Conservation (phyloP, 1,139 yeast species). For the Suhomyces panamericanus region DNA sequence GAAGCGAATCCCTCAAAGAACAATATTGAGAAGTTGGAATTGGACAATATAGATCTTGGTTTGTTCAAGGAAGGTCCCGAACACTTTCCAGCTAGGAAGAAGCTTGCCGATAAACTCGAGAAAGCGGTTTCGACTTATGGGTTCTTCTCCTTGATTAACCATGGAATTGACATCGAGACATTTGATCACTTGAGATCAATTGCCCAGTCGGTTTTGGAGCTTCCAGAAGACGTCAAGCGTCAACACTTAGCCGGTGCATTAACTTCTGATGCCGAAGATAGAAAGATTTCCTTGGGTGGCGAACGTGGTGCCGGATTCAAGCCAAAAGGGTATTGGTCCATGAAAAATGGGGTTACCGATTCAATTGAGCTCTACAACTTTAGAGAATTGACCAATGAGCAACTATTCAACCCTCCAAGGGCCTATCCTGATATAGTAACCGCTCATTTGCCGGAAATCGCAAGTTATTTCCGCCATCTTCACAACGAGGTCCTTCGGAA, state of each 20-base stretch:
- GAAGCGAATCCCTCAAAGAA: constrained; percentile 29
- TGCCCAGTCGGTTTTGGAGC: constrained; percentile 38
- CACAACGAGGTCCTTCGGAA: constrained; percentile 28
- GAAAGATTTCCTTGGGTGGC: constrained; percentile 38
- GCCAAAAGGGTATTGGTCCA: constrained; percentile 47
- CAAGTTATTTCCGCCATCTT: constrained; percentile 27
- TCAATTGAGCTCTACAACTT: constrained; percentile 44
- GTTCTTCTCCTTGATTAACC: constrained; percentile 43
- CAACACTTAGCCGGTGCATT: constrained; percentile 41
- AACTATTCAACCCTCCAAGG: constrained; percentile 19
- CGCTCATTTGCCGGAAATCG: constrained; percentile 29
- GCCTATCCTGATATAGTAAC: constrained; percentile 31
- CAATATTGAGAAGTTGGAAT: constrained; percentile 23
- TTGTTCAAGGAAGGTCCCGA: constrained; percentile 37
- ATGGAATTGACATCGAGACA: constrained; percentile 32
- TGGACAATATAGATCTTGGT: constrained; percentile 40
- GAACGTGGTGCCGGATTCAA: constrained; percentile 50
- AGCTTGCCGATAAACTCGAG: constrained; percentile 35
- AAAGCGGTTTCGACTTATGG: constrained; percentile 45
- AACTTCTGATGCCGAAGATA: constrained; percentile 32
- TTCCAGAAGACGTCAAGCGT: constrained; percentile 44
- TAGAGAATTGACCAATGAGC: constrained; percentile 33
- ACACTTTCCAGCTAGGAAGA: constrained; percentile 24
- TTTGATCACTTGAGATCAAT: constrained; percentile 35
- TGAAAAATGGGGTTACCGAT: constrained; percentile 43